Percentiles rank a stretch among this genome's conserved stretches.
These are phyloP conservation scores for Alnus glutinosa DNA, from an alignment of 306 rosid species.

Conservation along the genomic window DNA sequence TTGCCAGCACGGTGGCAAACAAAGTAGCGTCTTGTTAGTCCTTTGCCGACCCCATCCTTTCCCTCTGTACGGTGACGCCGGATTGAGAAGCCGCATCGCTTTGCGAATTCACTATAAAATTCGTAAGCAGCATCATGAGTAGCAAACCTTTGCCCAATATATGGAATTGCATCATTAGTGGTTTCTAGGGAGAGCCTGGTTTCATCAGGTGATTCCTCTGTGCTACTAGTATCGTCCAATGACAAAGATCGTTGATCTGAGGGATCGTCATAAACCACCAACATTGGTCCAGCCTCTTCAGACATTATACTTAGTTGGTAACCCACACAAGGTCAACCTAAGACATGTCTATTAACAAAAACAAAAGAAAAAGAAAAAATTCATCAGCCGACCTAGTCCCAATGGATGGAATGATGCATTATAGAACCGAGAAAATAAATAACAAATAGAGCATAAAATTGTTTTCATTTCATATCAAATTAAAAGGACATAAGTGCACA, in stretches of 20 bases:
- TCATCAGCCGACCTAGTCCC: conserved; percentile 6
- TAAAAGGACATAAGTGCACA: background rate
- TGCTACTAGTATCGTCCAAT: conserved; percentile 78
- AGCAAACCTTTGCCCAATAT: conserved; percentile 80
- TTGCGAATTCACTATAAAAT: conserved; percentile 83
- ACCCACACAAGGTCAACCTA: conserved; percentile 26
- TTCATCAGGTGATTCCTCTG: conserved; percentile 81
- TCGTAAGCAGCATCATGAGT: conserved; percentile 93
- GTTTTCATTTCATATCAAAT: background rate
- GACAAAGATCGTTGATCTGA: conserved; percentile 82
- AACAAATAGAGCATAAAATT: background rate
- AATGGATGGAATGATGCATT: background rate
- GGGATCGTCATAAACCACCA: conserved; percentile 79
- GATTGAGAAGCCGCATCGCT: conserved; percentile 84
- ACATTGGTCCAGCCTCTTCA: conserved; percentile 73
- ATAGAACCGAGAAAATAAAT: background rate
- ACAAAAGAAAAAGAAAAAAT: conserved; percentile 4
- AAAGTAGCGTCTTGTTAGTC: conserved; percentile 92
- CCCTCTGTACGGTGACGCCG: conserved; percentile 95
- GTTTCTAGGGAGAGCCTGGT: conserved; percentile 71
- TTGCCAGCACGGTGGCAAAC: conserved; percentile 97
- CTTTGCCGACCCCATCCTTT: conserved; percentile 93
- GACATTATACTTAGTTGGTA: conserved; percentile 51
- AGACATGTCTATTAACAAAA: background rate
- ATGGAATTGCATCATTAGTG: conserved; percentile 63